Base-by-base conservation (phyloP, 495 filamentous ascomycete genomes). In the Annulohypoxylon maeteangense region DNA sequence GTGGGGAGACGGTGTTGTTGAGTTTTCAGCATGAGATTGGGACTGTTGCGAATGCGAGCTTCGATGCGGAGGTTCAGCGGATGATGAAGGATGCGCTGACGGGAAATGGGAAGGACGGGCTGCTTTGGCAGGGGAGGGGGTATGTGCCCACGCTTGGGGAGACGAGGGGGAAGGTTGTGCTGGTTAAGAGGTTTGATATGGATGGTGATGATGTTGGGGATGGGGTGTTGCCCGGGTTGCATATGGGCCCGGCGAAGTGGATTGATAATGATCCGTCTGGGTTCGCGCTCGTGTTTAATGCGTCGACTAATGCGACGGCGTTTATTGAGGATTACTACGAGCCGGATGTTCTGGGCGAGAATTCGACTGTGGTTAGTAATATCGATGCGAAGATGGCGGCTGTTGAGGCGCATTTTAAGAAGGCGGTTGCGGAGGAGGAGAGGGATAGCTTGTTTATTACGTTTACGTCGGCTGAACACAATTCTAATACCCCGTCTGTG, bases 241-340 rank as follows among this genome's bases (percentile, higher is more conserved):
- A 91, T n/a, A 87, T 97, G 57, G 84, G 93, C 74, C 93, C 89
- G n/a, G 81, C 82, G 36, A 81, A 81, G 54, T 97, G 93, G 93
- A 85, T 86, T 0, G 89, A 95, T 77, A 95, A 97, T 74, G 90
- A 88, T 8, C 83, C 88, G 3, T 80, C 90, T 67, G 85, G 87
- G n/a, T 78, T 79, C 23, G 69, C 48, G 51, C 63, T 79, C 3
- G 69, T 74, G 23, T 79, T 71, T 23, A 76, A 78, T 45, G 78
- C 77, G 8, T 88, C 86, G 36, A 83, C 85, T 0, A 87, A 86
- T 70, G 90, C 90, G 2, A 85, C 89, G 57, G 85, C 95, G 42
- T 88, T 89, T 69, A 87, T 97, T 29, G 93, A 97, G 80, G 93
- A 97, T 77, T 96, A 93, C 80, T 97, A 91, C 80, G 92, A 95